These are phyloP conservation scores for Trichophyton schoenleinii DNA, from an alignment of 2,329 filamentous ascomycete species.

Conservation along the genomic window DNA sequence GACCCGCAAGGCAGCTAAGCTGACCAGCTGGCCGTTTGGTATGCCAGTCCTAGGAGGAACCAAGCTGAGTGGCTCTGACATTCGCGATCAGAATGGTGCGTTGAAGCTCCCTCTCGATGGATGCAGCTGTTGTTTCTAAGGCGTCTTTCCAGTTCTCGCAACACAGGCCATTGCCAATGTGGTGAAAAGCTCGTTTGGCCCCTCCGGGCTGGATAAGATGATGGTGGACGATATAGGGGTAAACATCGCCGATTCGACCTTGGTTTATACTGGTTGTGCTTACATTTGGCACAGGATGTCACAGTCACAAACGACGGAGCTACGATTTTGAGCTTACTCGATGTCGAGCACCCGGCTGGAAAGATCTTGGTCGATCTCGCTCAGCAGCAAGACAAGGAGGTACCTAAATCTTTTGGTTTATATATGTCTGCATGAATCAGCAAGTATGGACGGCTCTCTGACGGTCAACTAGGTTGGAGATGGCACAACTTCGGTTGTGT, in stretches of 20 bases:
- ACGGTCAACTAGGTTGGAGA: conserved; percentile 56
- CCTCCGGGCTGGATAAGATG: conserved; percentile 97
- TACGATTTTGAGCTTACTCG: conserved; percentile 86
- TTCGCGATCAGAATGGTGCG: conserved; percentile 89
- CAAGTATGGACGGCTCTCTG: not conserved
- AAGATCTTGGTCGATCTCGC: conserved; percentile 97
- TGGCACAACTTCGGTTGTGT: conserved; percentile 92
- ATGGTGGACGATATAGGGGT: conserved; percentile 99
- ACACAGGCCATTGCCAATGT: conserved; percentile 98
- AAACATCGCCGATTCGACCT: conserved; percentile 24
- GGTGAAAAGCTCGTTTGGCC: conserved; percentile 96
- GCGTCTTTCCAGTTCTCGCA: conserved; percentile 56
- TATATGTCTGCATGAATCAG: not conserved
- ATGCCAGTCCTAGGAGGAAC: conserved; percentile 73
- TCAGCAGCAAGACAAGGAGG: conserved; percentile 95
- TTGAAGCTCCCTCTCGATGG: conserved; percentile 13
- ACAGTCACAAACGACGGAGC: conserved; percentile 98
- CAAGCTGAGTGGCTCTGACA: conserved; percentile 94
- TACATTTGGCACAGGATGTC: conserved; percentile 54
- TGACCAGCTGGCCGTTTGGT: conserved; percentile 21
- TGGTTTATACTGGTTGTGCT: conserved; percentile 13
- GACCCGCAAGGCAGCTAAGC: conserved; percentile 13
- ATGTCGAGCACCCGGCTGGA: conserved; percentile 94
- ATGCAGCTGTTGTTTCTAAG: not conserved
- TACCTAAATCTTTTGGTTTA: conserved; percentile 14